Percentiles rank a stretch among this genome's conserved stretches.
phyloP scores from a whole-genome alignment of 495 filamentous ascomycete species.

The Podospora tetraspora region DNA sequence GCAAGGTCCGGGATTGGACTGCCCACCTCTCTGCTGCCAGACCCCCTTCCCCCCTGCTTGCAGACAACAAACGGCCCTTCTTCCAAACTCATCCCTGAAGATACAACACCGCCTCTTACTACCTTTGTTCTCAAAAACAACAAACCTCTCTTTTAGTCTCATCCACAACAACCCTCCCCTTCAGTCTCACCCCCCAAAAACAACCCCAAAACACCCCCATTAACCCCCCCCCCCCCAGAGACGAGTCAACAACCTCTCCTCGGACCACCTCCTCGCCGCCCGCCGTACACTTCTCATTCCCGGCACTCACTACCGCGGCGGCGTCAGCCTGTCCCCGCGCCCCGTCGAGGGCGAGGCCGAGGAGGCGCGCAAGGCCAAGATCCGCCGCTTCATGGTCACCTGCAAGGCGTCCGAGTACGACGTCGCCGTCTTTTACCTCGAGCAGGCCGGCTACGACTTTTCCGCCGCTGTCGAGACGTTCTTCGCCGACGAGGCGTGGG shows the following conservation, averaged over 20 bases:
- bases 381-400: conserved; percentile 65
- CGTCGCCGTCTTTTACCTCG: conserved; percentile 63
- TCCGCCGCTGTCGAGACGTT: conserved; percentile 55
- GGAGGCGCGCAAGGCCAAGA: conserved; percentile 56
- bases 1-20: background rate
- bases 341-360: conserved; percentile 66
- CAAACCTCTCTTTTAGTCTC: too few species aligned
- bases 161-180: background rate
- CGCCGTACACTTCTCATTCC: conserved; percentile 65
- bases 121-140: too few species aligned
- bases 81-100: too few species aligned
- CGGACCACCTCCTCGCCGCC: conserved; percentile 60
- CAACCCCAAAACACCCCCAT: background rate
- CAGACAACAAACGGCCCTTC: too few species aligned
- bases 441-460: conserved; percentile 60
- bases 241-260: conserved; percentile 55
- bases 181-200: background rate
- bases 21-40: background rate
- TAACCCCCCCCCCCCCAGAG: conserved; percentile 36
- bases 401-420: conserved; percentile 71
- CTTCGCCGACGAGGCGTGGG: conserved; percentile 66
- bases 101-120: too few species aligned
- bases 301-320: conserved; percentile 49
- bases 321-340: conserved; percentile 56
- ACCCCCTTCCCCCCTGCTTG: too few species aligned